Evolutionary conservation across 2,329 filamentous ascomycete genomes (phyloP).

Genomic region (Pseudogymnoascus sp.): DNA sequence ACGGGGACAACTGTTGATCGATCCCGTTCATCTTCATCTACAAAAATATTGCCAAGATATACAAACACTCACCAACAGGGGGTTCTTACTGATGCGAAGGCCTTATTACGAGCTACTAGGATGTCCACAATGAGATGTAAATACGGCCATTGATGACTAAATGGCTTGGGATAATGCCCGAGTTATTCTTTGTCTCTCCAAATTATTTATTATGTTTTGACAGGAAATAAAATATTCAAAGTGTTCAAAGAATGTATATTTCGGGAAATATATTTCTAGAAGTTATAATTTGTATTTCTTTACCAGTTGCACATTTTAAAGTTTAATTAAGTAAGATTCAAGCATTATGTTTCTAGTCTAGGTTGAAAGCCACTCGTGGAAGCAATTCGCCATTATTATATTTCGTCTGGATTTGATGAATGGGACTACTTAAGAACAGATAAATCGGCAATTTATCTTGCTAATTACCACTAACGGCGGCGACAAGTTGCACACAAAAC

Average conservation of each 20-base stretch:
- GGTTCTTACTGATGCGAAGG: background rate
- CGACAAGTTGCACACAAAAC: background rate
- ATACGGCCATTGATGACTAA: background rate
- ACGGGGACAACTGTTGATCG: background rate
- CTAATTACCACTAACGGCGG: background rate
- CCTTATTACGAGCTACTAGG: background rate
- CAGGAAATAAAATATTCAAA: background rate
- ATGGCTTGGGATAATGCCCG: background rate
- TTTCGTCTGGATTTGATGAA: background rate
- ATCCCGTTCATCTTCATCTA: background rate
- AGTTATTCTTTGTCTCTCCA: background rate
- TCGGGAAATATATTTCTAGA: no score
- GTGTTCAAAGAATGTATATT: background rate
- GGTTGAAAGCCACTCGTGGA: background rate
- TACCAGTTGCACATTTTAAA: no score
- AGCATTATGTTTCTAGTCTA: background rate
- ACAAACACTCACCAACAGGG: background rate
- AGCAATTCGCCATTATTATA: background rate
- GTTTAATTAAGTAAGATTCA: background rate
- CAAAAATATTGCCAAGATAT: background rate
- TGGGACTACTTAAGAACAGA: no score
- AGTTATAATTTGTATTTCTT: background rate
- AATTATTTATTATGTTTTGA: background rate
- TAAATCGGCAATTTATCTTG: background rate
- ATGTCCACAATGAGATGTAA: background rate